These are phyloP conservation scores for Phaseolus lunatus DNA, from an alignment of 306 rosid species.

Conservation along the genomic window DNA sequence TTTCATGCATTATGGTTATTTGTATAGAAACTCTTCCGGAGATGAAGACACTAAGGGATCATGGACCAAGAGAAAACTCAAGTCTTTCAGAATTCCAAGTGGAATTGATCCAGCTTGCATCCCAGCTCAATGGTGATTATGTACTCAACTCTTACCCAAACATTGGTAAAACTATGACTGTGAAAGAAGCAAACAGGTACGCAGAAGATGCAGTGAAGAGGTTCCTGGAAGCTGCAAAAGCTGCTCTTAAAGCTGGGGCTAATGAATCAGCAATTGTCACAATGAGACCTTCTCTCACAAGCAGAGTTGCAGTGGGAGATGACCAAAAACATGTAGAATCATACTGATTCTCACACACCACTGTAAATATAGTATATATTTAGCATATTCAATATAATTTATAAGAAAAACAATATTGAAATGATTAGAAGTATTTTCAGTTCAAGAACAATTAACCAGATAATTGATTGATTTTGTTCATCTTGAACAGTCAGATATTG, in stretches of 20 bases:
- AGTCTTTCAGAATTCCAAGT: slow-evolving; percentile 89
- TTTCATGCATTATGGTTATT: slow-evolving; percentile 21
- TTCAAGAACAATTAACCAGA: slow-evolving; percentile 30
- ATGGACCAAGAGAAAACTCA: slow-evolving; percentile 74
- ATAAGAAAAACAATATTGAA: neutral
- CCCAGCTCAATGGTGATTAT: slow-evolving; percentile 92
- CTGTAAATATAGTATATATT: slow-evolving; percentile 42
- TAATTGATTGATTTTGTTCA: slow-evolving; percentile 30
- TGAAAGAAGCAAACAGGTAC: slow-evolving; percentile 78
- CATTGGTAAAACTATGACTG: slow-evolving; percentile 78
- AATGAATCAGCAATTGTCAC: slow-evolving; percentile 83
- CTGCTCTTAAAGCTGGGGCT: slow-evolving; percentile 89
- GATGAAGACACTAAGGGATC: slow-evolving; percentile 68
- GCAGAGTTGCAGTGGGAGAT: slow-evolving; percentile 58
- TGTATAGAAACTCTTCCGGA: slow-evolving; percentile 79
- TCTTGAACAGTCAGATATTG: slow-evolving; percentile 19
- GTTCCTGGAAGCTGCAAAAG: slow-evolving; percentile 86
- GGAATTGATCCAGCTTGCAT: slow-evolving; percentile 91
- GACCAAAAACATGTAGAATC: slow-evolving; percentile 40
- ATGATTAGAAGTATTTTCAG: slow-evolving; percentile 29
- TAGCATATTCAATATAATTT: slow-evolving; percentile 28
- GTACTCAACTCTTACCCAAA: slow-evolving; percentile 79
- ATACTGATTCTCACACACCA: slow-evolving; percentile 49
- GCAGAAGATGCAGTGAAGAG: slow-evolving; percentile 96
- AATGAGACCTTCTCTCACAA: slow-evolving; percentile 94